Conservation (phyloP, 768 basidiomycete species). For the Pulveroboletus sp. region DNA sequence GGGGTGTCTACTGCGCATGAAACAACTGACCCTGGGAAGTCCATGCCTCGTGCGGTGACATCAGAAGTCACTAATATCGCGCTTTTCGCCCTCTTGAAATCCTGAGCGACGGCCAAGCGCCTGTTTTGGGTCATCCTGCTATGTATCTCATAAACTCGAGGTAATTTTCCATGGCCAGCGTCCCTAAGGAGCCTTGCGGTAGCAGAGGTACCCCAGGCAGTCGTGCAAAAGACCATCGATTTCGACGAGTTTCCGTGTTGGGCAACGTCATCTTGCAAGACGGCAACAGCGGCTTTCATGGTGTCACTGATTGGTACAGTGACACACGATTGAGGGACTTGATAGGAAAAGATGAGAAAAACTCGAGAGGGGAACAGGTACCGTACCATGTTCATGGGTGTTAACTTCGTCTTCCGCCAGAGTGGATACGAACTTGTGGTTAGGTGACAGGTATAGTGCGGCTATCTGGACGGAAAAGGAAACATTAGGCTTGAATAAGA, state of each 20-base stretch:
- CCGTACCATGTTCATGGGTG: constrained; percentile 56
- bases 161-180: constrained; percentile 27
- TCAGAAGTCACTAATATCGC: constrained; percentile 52
- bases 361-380: background rate
- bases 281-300: constrained; percentile 39
- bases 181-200: constrained; percentile 33
- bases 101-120: constrained; percentile 46
- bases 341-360: background rate
- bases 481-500: background rate
- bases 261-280: constrained; percentile 35
- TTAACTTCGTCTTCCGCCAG: constrained; percentile 53
- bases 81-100: constrained; percentile 42
- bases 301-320: constrained; percentile 40
- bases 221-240: constrained; percentile 64
- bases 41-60: constrained; percentile 63
- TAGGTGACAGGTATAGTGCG: constrained; percentile 21
- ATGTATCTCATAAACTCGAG: constrained; percentile 52
- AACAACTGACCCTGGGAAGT: constrained; percentile 51
- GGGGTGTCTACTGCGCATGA: background rate
- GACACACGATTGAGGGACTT: constrained; percentile 46
- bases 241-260: constrained; percentile 34
- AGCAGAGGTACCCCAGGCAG: constrained; percentile 53
- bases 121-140: constrained; percentile 49
- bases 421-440: constrained; percentile 52
- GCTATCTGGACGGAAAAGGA: constrained; percentile 22